phyloP scores from a whole-genome alignment of 2,329 filamentous ascomycete genomes.

The Microcera coccophila region DNA sequence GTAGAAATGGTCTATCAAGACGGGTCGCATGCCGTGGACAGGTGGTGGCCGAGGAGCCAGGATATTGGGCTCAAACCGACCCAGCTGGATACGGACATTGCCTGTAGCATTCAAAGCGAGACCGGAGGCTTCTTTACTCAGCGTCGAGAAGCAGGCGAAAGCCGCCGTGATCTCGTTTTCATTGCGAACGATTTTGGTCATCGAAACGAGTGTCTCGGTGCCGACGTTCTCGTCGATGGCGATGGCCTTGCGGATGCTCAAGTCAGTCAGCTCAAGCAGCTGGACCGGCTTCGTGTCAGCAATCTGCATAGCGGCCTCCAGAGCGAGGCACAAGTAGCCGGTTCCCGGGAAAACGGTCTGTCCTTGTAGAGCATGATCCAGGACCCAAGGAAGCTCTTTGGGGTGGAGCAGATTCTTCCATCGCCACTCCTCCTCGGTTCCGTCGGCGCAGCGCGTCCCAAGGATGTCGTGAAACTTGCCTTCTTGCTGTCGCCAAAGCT shows the following conservation, averaged over 20 bases:
- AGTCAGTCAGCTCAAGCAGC: constrained; percentile 2
- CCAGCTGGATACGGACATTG: too few relatives aligned
- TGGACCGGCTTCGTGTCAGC: background rate
- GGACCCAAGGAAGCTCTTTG: background rate
- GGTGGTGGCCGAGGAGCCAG: background rate
- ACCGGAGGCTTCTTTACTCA: too few relatives aligned
- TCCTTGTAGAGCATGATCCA: background rate
- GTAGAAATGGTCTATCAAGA: background rate
- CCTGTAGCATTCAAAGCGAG: too few relatives aligned
- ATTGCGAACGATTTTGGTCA: background rate
- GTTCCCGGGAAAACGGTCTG: constrained; percentile 1
- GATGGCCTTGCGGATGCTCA: constrained; percentile 5
- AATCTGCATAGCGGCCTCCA: background rate
- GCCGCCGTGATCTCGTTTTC: background rate
- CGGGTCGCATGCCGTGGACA: background rate
- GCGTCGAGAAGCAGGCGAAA: background rate
- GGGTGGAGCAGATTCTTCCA: constrained; percentile 1
- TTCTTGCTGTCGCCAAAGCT: background rate
- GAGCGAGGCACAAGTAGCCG: background rate
- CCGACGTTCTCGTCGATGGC: constrained; percentile 1
- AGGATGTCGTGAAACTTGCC: background rate
- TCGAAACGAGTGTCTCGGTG: constrained; percentile 7
- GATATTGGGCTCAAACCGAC: too few relatives aligned
- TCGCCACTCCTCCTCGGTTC: background rate
- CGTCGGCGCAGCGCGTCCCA: background rate